Conservation (phyloP, 1,284 basidiomycete genomes). For the Singerocomus inundabilis region DNA sequence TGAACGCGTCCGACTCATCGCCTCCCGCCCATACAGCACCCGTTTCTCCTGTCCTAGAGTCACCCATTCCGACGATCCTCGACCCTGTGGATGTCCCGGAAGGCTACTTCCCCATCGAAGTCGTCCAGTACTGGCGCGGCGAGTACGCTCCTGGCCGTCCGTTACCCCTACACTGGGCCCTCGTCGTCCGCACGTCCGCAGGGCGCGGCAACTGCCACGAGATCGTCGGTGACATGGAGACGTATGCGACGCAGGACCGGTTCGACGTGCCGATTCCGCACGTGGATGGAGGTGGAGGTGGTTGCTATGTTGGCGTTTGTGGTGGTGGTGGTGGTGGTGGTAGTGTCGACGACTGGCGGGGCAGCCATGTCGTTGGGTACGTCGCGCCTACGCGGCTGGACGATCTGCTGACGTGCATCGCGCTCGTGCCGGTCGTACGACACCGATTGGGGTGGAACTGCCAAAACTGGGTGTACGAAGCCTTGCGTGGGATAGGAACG, state of each 20-base stretch:
- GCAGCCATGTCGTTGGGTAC: slow-evolving; percentile 20
- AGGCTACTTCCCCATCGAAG: slow-evolving; percentile 22
- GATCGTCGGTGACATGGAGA: slow-evolving; percentile 28
- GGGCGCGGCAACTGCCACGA: slow-evolving; percentile 28
- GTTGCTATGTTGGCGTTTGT: too few relatives aligned
- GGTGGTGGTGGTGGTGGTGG: too few relatives aligned
- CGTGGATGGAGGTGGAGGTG: too few relatives aligned
- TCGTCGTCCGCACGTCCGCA: slow-evolving; percentile 24
- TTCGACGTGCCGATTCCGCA: slow-evolving; percentile 10
- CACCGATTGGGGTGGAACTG: slow-evolving; percentile 12
- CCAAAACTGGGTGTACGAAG: slow-evolving; percentile 21
- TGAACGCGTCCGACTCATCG: too few relatives aligned
- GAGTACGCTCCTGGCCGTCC: slow-evolving; percentile 7
- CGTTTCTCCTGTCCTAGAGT: neutral
- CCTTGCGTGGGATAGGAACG: slow-evolving; percentile 12
- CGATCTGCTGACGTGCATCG: slow-evolving; percentile 11
- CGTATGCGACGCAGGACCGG: slow-evolving; percentile 20
- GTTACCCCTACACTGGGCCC: slow-evolving; percentile 29
- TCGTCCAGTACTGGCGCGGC: slow-evolving; percentile 33
- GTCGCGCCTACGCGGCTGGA: slow-evolving; percentile 12
- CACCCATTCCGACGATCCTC: slow-evolving; percentile 9
- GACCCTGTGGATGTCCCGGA: slow-evolving; percentile 20
- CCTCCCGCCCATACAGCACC: too few relatives aligned
- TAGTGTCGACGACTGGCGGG: slow-evolving; percentile 19
- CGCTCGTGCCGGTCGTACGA: slow-evolving; percentile 14